Evolutionary conservation across 495 filamentous ascomycete species (phyloP), one percentile per base, ranked within the genome.

Genomic region (Wilcoxina mikolae): DNA sequence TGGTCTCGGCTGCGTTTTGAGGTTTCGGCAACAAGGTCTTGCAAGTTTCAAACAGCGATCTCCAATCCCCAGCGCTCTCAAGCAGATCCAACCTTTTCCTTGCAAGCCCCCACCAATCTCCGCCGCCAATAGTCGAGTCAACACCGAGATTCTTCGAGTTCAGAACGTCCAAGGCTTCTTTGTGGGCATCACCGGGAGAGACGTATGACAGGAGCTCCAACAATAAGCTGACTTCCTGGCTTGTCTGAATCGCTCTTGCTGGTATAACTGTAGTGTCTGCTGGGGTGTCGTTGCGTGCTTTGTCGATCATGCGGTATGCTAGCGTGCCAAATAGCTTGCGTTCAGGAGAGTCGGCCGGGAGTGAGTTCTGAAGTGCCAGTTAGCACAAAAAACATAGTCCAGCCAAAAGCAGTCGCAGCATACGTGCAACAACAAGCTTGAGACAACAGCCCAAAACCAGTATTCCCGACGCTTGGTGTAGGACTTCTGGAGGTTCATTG

Each of bases 231-330:
- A 81, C 58, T 58, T 81, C 78, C 56, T 78, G 75, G 10, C 71
- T 62, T 17, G 66, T 73, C 59, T 77, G 72, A 23, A 81, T 76
- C 17, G 74, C 72, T 68, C 72, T 71, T 7, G 73, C 68, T 23
- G 71, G 68, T 50, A 65, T 38, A 2, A 60, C 46, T 2, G 65
- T 54, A 3, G 60, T 64, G 56, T 74, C 68, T 41, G 67, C 54
- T 12, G 76, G 72, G 35, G 75, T 73, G 45, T 75, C 76, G 4
- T 67, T 68, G 3, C 70, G 75, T 23, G 78, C 74, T 56, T 79
- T 79, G 1, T 72, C 72, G n/a, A 75, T 67, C 71, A 78, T 76
- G 42, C 75, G 73, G 60, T 77, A 80, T 12, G 77, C 78, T 52
- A 81, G 61, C 10, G 71, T 75, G 22, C 74, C 76, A 60, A 76